These are phyloP conservation scores for Prunus davidiana DNA, from an alignment of 306 rosid genomes.

Conservation along the genomic window DNA sequence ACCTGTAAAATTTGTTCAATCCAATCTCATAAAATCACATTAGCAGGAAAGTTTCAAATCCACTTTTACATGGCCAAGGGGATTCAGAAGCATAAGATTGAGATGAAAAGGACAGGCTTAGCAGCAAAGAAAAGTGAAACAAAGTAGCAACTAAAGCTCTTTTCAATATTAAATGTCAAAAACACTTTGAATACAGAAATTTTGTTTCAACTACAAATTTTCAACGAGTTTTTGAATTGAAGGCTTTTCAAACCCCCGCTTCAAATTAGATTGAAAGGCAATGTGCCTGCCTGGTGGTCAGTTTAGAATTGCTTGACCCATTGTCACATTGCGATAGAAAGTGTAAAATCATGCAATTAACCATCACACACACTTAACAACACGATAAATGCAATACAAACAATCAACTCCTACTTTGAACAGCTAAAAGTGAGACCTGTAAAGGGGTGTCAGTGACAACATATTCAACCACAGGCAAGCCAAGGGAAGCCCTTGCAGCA, in stretches of 20 bases:
- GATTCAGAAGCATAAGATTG: slow-evolving; percentile 6
- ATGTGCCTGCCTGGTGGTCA: too few relatives aligned
- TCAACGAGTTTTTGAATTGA: background rate
- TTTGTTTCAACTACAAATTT: background rate
- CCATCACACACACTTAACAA: background rate
- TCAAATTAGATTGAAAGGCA: background rate
- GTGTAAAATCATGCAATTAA: background rate
- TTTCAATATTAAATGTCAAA: background rate
- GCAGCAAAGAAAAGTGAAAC: background rate
- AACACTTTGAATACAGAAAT: background rate
- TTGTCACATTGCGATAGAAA: background rate
- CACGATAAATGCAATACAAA: background rate
- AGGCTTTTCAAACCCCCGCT: background rate
- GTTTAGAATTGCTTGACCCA: background rate
- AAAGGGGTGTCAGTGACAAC: slow-evolving; percentile 74
- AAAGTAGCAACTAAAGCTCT: background rate
- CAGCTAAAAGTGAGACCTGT: slow-evolving; percentile 42
- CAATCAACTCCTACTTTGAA: slow-evolving; percentile 1
- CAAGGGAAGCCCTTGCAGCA: slow-evolving; percentile 92
- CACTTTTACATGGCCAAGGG: background rate
- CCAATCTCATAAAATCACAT: slow-evolving; percentile 23
- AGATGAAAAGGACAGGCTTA: slow-evolving; percentile 10
- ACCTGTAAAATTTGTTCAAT: slow-evolving; percentile 47
- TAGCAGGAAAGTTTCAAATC: slow-evolving; percentile 3
- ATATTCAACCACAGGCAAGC: slow-evolving; percentile 76